A percentile compares a stretch with the other conserved stretches of the same genome.
Evolutionary conservation across 768 basidiomycete genomes (phyloP).

Genomic region (Russula sp.): DNA sequence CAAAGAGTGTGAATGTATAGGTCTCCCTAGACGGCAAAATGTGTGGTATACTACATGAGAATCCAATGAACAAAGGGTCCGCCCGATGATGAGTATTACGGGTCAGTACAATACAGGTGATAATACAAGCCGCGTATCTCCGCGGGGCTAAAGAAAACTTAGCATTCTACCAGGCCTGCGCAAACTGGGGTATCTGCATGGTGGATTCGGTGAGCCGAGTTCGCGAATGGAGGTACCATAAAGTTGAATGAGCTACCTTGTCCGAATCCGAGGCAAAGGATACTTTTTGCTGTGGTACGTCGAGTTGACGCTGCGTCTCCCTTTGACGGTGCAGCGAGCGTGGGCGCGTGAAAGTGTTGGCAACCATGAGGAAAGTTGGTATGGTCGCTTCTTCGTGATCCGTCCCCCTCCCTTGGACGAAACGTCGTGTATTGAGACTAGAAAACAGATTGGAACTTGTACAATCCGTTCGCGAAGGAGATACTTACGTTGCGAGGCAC

Average conservation of each 20-base stretch:
- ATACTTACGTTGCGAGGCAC: constrained; percentile 22
- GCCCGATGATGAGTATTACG: not conserved
- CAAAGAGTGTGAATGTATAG: not conserved
- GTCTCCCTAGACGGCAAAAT: constrained; percentile 1
- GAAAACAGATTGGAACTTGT: not conserved
- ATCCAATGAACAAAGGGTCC: not conserved
- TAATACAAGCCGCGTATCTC: constrained; percentile 14
- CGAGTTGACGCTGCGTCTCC: not conserved
- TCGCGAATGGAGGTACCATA: not conserved
- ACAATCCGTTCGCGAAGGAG: not conserved
- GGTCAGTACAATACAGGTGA: constrained; percentile 9
- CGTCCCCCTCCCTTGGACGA: constrained; percentile 22
- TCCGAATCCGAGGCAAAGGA: constrained; percentile 16
- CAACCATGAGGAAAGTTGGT: constrained; percentile 24
- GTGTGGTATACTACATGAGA: constrained; percentile 7
- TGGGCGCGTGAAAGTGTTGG: constrained; percentile 13
- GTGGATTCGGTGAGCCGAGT: constrained; percentile 1
- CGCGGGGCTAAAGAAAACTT: not conserved
- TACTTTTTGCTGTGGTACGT: constrained; percentile 9
- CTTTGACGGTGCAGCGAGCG: not conserved
- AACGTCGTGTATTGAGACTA: constrained; percentile 22
- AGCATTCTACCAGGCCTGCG: constrained; percentile 9
- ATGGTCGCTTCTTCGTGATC: constrained; percentile 22
- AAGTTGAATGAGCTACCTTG: constrained; percentile 3
- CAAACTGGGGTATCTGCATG: constrained; percentile 13